These are phyloP conservation scores for Oenanthe sinensis DNA, from an alignment of 129 eudicot genomes.

Conservation along the genomic window DNA sequence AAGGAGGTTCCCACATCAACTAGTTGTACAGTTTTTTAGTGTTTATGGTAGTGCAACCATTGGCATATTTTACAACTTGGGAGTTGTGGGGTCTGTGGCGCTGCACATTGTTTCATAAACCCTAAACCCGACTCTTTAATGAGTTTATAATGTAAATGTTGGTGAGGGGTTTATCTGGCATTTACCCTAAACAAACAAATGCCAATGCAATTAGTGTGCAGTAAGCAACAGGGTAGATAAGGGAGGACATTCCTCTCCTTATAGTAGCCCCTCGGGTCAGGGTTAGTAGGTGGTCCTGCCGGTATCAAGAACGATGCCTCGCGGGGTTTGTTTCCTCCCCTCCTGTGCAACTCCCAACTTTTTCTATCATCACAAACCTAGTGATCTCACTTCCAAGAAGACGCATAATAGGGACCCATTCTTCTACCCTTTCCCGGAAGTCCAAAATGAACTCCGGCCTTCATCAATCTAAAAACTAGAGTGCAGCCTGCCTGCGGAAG, in stretches of 20 bases:
- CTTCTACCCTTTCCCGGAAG: no score
- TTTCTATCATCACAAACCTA: no score
- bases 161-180: neutral
- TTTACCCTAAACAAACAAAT: neutral
- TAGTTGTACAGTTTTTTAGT: neutral
- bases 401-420: no score
- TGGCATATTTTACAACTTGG: neutral
- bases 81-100: conserved; percentile 3
- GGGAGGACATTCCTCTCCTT: neutral
- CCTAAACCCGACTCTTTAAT: neutral
- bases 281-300: neutral
- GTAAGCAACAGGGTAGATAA: neutral
- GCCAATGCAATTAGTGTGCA: neutral
- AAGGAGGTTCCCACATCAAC: neutral
- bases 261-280: neutral
- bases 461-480: no score
- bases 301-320: neutral
- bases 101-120: neutral
- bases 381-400: no score
- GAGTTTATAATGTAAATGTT: neutral
- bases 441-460: no score
- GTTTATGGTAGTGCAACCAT: rapidly evolving
- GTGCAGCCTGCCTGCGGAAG: no score
- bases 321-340: neutral
- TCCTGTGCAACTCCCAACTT: conserved; percentile 2